Conservation (phyloP, 371 early-diverging fungal species). For the Phascolomyces articulosus region DNA sequence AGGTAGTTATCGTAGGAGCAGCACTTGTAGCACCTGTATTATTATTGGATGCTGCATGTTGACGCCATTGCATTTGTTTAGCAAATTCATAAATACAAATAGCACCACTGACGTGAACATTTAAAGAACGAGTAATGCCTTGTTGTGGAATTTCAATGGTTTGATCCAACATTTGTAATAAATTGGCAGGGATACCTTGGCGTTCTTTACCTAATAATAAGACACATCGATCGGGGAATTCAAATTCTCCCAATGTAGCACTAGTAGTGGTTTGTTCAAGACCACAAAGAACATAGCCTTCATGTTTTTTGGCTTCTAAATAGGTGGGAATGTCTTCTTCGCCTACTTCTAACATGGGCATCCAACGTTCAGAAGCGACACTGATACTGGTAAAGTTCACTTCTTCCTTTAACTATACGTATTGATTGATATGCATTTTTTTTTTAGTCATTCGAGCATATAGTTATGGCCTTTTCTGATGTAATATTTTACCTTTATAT, state of each 20-base stretch:
- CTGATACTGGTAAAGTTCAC: constrained; percentile 58
- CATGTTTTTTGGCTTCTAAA: constrained; percentile 50
- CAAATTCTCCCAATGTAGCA: constrained; percentile 51
- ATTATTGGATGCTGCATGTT: constrained; percentile 1
- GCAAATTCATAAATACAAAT: constrained; percentile 65
- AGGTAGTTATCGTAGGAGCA: neutral
- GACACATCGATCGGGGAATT: constrained; percentile 60
- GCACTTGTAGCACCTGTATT: neutral
- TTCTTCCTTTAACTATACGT: constrained; percentile 52
- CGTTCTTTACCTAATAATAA: constrained; percentile 60
- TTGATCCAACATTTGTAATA: constrained; percentile 60
- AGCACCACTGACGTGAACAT: constrained; percentile 70
- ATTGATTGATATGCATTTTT: neutral
- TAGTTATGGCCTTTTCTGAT: no score
- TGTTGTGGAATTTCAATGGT: constrained; percentile 70
- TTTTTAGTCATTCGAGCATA: neutral
- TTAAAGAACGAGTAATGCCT: constrained; percentile 63
- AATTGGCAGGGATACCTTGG: constrained; percentile 61
- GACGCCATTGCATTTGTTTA: constrained; percentile 56
- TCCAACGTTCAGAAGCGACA: constrained; percentile 62
- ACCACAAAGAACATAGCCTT: constrained; percentile 64
- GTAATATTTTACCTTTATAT: constrained; percentile 47
- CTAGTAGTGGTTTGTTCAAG: constrained; percentile 71
- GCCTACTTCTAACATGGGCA: constrained; percentile 61
- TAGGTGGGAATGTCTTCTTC: constrained; percentile 46